These are phyloP conservation scores for Claviceps purpurea DNA, from an alignment of 2,329 filamentous ascomycete genomes.

Conservation along the genomic window DNA sequence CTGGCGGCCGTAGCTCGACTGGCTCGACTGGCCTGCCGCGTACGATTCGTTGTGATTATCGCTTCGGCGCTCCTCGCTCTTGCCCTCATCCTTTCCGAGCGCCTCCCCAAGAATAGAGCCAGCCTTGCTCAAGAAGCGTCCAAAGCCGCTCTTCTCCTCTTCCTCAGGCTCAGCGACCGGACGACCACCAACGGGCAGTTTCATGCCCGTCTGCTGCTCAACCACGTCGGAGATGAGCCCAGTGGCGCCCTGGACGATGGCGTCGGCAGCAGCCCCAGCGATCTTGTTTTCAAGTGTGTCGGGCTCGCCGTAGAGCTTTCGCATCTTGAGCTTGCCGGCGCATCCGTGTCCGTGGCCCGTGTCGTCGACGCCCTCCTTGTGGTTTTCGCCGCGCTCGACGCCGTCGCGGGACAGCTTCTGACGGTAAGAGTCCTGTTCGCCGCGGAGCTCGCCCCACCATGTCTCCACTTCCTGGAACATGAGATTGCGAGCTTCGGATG, in stretches of 20 bases:
- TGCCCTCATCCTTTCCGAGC: constrained; percentile 41
- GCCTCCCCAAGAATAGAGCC: constrained; percentile 51
- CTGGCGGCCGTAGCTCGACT: constrained; percentile 47
- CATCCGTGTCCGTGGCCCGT: constrained; percentile 79
- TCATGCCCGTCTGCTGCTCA: constrained; percentile 31
- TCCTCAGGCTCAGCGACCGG: constrained; percentile 24
- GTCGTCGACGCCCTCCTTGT: constrained; percentile 75
- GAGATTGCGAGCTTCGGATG: constrained; percentile 53
- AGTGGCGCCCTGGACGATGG: constrained; percentile 44
- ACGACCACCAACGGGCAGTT: constrained; percentile 19
- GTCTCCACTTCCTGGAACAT: constrained; percentile 72
- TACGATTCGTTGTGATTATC: constrained; percentile 47
- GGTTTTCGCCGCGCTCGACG: constrained; percentile 65
- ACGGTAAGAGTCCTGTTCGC: constrained; percentile 52
- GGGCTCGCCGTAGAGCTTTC: constrained; percentile 44
- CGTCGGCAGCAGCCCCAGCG: constrained; percentile 39
- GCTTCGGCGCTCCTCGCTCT: constrained; percentile 34
- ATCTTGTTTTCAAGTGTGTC: constrained; percentile 43
- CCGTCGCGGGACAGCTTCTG: constrained; percentile 65
- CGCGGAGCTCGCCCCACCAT: constrained; percentile 65
- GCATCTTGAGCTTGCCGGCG: constrained; percentile 62
- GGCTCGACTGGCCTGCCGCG: constrained; percentile 46
- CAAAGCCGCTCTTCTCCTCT: constrained; percentile 51
- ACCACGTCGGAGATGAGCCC: constrained; percentile 36
- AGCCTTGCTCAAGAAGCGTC: constrained; percentile 58